These are phyloP conservation scores for Fusarium sp. DNA, from an alignment of 2,329 filamentous ascomycete genomes.

Conservation along the genomic window DNA sequence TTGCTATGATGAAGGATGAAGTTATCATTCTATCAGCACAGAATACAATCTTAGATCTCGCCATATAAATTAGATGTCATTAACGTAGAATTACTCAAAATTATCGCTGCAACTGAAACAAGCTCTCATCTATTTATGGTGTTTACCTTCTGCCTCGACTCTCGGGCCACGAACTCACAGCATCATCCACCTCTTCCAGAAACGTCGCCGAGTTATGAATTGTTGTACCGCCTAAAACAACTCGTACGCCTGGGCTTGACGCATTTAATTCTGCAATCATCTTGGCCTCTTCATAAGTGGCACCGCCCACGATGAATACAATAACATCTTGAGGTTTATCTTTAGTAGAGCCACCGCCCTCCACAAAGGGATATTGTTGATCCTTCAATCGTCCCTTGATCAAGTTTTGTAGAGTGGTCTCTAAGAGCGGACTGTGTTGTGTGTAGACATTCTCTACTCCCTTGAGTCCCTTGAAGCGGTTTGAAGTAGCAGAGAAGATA, in stretches of 20 bases:
- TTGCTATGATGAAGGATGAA: neutral
- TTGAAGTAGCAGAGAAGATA: slow-evolving; percentile 89
- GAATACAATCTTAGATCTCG: neutral
- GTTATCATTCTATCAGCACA: neutral
- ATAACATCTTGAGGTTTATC: slow-evolving; percentile 98
- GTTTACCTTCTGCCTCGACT: slow-evolving; percentile 52
- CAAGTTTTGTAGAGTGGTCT: slow-evolving; percentile 88
- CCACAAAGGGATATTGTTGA: slow-evolving; percentile 92
- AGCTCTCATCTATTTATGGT: neutral
- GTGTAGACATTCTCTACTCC: slow-evolving; percentile 99
- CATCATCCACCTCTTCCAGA: slow-evolving; percentile 91
- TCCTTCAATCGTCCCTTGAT: slow-evolving; percentile 92
- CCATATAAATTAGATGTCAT: neutral
- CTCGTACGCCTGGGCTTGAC: slow-evolving; percentile 85
- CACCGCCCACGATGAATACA: slow-evolving; percentile 92
- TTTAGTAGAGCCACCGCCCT: slow-evolving; percentile 85
- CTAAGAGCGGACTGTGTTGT: slow-evolving; percentile 90
- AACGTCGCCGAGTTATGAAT: slow-evolving; percentile 92
- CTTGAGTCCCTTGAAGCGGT: slow-evolving; percentile 92
- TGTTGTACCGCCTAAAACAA: slow-evolving; percentile 89
- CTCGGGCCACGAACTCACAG: slow-evolving; percentile 88
- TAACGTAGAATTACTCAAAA: slow-evolving; percentile 5
- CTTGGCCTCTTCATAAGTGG: slow-evolving; percentile 97
- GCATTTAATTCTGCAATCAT: slow-evolving; percentile 96
- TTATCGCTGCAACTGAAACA: slow-evolving; percentile 21